Conservation (phyloP, 2,329 filamentous ascomycete species). For the Epichloe elymi region DNA sequence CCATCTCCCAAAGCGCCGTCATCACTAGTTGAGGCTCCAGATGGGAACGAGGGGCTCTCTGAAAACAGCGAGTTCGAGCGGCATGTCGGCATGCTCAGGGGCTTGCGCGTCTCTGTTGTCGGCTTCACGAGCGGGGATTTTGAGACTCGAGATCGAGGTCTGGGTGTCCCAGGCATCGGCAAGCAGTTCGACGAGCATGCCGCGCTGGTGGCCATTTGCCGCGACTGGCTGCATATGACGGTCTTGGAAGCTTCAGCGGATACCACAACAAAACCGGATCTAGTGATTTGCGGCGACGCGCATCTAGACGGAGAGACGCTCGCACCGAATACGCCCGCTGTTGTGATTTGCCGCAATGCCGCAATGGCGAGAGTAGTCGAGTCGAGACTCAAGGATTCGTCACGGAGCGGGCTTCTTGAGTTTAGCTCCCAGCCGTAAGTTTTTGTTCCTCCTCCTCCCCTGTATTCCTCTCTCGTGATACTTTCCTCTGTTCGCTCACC, state of each 20-base stretch:
- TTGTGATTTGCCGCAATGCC: conserved; percentile 21
- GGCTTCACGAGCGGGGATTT: conserved; percentile 9
- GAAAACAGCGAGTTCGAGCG: conserved; percentile 11
- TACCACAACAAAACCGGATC: conserved; percentile 10
- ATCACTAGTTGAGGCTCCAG: not conserved
- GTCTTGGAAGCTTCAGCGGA: conserved; percentile 9
- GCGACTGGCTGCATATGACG: conserved; percentile 20
- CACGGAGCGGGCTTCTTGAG: conserved; percentile 13
- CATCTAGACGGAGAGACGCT: not conserved
- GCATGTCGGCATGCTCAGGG: conserved; percentile 16
- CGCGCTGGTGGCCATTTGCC: conserved; percentile 15
- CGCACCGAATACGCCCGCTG: conserved; percentile 10
- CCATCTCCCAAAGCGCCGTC: not conserved
- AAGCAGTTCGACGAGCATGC: not conserved
- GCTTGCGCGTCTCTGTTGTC: conserved; percentile 16
- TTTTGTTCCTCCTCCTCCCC: not conserved
- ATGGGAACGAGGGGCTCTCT: not conserved
- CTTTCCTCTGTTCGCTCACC: not conserved
- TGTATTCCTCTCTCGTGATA: not conserved
- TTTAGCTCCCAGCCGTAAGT: conserved; percentile 26
- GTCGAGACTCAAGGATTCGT: not conserved
- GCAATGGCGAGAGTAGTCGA: conserved; percentile 12
- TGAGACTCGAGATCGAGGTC: not conserved
- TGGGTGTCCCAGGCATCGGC: not conserved
- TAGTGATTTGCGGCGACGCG: conserved; percentile 12